These are phyloP conservation scores for Proliferodiscus dingleyae DNA, from an alignment of 2,329 filamentous ascomycete species.

Conservation along the genomic window DNA sequence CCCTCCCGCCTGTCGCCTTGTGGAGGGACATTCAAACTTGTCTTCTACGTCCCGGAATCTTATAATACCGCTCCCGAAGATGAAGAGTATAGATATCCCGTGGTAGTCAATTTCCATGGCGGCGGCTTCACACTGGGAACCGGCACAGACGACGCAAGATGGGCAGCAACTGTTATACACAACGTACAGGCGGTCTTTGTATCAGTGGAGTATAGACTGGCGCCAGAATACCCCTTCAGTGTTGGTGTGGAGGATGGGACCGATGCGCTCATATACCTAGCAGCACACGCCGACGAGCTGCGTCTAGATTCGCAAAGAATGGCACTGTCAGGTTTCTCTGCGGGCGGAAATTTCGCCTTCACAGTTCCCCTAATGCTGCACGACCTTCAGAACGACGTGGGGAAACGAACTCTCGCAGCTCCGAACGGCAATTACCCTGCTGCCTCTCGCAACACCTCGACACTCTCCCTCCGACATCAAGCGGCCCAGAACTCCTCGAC, in stretches of 20 bases:
- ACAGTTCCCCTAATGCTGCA: constrained; percentile 39
- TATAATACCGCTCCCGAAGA: constrained; percentile 31
- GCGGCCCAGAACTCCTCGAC: not conserved
- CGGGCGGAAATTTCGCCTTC: constrained; percentile 40
- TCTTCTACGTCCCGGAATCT: constrained; percentile 39
- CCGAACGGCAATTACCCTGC: not conserved
- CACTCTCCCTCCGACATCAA: not conserved
- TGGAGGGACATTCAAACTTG: constrained; percentile 34
- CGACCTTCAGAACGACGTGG: constrained; percentile 36
- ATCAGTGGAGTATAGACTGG: constrained; percentile 63
- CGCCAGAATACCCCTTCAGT: constrained; percentile 60
- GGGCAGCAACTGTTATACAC: constrained; percentile 49
- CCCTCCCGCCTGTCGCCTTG: constrained; percentile 26
- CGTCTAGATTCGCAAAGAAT: constrained; percentile 52
- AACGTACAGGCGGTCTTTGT: constrained; percentile 53
- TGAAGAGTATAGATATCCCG: constrained; percentile 40
- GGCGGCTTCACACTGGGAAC: constrained; percentile 62
- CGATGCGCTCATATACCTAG: constrained; percentile 58
- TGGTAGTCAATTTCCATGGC: constrained; percentile 62
- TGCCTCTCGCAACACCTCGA: not conserved
- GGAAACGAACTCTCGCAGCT: constrained; percentile 32
- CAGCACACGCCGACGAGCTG: constrained; percentile 50
- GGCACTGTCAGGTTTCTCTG: constrained; percentile 58
- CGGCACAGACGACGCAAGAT: constrained; percentile 59
- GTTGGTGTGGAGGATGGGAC: constrained; percentile 61